Percentiles rank a stretch among this genome's conserved stretches.
Conservation (phyloP, 2,329 filamentous ascomycete species). For the Calycina herbarum region DNA sequence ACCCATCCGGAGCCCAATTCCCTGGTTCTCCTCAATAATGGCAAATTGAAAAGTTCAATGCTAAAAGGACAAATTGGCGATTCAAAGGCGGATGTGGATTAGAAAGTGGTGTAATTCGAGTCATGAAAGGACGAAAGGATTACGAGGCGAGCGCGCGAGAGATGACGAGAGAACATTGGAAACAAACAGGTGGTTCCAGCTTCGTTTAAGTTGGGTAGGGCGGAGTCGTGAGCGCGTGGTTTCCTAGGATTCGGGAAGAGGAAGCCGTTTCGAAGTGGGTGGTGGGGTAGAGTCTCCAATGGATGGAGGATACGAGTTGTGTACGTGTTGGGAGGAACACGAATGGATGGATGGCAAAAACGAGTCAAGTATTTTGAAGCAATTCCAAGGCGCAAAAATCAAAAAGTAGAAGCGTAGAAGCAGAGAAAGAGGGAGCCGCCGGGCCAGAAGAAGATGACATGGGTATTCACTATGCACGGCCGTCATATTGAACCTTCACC, state of each 20-base stretch:
- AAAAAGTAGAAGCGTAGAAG: neutral
- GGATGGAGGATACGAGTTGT: neutral
- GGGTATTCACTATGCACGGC: neutral
- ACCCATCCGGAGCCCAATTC: neutral
- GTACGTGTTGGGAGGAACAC: neutral
- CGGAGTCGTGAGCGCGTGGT: neutral
- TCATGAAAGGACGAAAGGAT: neutral
- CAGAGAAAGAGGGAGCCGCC: neutral
- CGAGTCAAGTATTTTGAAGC: neutral
- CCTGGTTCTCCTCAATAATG: neutral
- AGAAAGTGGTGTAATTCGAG: neutral
- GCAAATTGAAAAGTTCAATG: neutral
- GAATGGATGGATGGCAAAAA: neutral
- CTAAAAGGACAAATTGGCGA: neutral
- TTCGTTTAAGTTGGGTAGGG: neutral
- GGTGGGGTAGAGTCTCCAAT: neutral
- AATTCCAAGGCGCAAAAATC: neutral
- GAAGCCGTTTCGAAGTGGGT: neutral
- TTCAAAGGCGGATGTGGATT: neutral
- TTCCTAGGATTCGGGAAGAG: neutral
- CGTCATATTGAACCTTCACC: neutral
- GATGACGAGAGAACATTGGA: slow-evolving; percentile 5
- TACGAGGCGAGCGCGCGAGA: slow-evolving; percentile 2
- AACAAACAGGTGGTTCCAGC: neutral
- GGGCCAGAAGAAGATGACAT: neutral